Percentiles rank a stretch among this genome's conserved stretches.
These are phyloP conservation scores for Trichosanthes truncata DNA, from an alignment of 306 rosid species.

Conservation along the genomic window DNA sequence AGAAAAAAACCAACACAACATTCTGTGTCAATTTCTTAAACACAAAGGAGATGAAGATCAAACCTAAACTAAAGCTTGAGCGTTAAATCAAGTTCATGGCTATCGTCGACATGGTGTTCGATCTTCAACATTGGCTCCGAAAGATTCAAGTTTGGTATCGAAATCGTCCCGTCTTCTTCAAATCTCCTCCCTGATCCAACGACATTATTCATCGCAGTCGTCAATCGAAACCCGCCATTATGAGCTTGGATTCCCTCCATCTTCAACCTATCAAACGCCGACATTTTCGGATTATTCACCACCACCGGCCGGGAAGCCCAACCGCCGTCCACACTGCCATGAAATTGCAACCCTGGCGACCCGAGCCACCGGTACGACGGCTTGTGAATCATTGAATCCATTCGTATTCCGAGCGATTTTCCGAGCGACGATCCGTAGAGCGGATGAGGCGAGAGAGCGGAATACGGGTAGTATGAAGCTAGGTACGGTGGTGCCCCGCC, in stretches of 20 bases:
- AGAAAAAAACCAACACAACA: neutral
- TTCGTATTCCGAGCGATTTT: slow-evolving; percentile 39
- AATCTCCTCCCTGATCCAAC: neutral
- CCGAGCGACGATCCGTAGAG: slow-evolving; percentile 26
- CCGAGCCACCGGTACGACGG: slow-evolving; percentile 20
- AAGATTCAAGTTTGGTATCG: neutral
- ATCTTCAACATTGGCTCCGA: neutral
- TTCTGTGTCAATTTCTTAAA: neutral
- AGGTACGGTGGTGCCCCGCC: neutral
- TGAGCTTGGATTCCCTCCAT: slow-evolving; percentile 1
- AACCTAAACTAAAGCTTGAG: slow-evolving; percentile 33
- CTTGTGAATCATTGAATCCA: slow-evolving; percentile 58
- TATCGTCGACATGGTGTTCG: neutral
- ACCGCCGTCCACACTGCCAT: neutral
- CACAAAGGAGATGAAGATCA: neutral
- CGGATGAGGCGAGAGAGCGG: slow-evolving; percentile 13
- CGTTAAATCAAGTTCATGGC: slow-evolving; percentile 34
- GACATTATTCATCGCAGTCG: neutral
- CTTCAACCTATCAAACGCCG: neutral
- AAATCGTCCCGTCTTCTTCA: neutral
- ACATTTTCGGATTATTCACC: neutral
- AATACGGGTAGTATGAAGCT: slow-evolving; percentile 21
- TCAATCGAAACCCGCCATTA: neutral
- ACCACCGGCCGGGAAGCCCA: neutral
- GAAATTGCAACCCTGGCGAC: neutral